These are phyloP conservation scores for Citrus maxima DNA, from an alignment of 345 rosid species.

Conservation along the genomic window DNA sequence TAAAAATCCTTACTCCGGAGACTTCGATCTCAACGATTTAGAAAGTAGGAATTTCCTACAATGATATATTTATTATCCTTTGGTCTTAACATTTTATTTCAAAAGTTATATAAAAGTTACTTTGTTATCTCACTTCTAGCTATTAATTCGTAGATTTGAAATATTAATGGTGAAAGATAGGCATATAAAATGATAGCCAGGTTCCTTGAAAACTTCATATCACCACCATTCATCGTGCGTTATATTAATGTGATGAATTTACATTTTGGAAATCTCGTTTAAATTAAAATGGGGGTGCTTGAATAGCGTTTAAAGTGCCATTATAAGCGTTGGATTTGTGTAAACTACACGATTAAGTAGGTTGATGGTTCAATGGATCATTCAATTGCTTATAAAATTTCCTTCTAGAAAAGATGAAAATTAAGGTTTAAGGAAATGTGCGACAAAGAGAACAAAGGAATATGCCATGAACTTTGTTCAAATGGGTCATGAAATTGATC, in stretches of 20 bases:
- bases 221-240: neutral
- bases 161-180: too few relatives aligned
- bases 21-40: too few relatives aligned
- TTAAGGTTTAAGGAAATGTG: neutral
- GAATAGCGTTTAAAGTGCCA: neutral
- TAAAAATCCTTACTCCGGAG: too few relatives aligned
- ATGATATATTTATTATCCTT: too few relatives aligned
- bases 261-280: neutral
- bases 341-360: neutral
- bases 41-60: too few relatives aligned
- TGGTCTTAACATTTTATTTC: too few relatives aligned
- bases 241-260: neutral
- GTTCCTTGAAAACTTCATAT: neutral
- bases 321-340: neutral
- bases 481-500: neutral
- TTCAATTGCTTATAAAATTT: neutral
- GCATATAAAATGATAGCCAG: neutral
- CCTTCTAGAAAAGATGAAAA: neutral
- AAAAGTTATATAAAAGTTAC: too few relatives aligned
- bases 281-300: neutral
- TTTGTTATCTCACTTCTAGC: too few relatives aligned
- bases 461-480: neutral
- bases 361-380: neutral
- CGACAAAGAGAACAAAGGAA: neutral
- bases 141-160: too few relatives aligned